Percentiles rank a stretch among this genome's conserved stretches.
Conservation (phyloP, 2,329 filamentous ascomycete species). For the Beauveria bassiana region DNA sequence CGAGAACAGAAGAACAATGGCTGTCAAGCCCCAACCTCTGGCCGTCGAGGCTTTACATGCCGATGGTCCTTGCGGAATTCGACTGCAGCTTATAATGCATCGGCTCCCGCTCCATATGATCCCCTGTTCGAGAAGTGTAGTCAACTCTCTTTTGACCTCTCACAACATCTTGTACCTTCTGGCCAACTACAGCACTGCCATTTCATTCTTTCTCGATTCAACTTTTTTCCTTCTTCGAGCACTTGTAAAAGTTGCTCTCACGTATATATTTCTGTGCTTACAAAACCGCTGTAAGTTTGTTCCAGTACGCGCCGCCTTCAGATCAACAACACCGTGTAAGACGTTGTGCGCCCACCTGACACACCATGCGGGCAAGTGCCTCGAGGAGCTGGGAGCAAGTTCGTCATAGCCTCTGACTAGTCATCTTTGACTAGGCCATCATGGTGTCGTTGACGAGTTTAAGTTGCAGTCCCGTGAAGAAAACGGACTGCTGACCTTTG, state of each 20-base stretch:
- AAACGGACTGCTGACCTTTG: slow-evolving; percentile 4
- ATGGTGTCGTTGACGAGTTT: neutral
- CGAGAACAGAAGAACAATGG: slow-evolving; percentile 8
- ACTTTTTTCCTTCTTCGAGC: neutral
- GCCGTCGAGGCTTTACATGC: neutral
- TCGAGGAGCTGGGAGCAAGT: neutral
- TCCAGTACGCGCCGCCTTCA: neutral
- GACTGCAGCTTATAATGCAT: neutral
- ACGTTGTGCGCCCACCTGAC: slow-evolving; percentile 9
- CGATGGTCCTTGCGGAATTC: neutral
- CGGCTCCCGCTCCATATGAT: neutral
- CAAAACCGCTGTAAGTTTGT: slow-evolving; percentile 8
- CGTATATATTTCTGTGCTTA: neutral
- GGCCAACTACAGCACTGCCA: neutral
- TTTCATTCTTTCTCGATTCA: neutral
- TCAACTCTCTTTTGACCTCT: neutral
- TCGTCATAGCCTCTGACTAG: neutral
- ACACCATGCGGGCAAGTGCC: slow-evolving; percentile 4
- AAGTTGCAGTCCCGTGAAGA: slow-evolving; percentile 3
- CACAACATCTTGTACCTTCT: neutral
- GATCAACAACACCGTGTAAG: slow-evolving; percentile 5
- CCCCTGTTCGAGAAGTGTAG: neutral
- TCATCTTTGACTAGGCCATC: neutral
- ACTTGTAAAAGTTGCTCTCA: neutral
- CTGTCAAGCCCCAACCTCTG: neutral